Evolutionary conservation across 2,329 filamentous ascomycete species (phyloP).

Genomic region (Epichloe amarillans): DNA sequence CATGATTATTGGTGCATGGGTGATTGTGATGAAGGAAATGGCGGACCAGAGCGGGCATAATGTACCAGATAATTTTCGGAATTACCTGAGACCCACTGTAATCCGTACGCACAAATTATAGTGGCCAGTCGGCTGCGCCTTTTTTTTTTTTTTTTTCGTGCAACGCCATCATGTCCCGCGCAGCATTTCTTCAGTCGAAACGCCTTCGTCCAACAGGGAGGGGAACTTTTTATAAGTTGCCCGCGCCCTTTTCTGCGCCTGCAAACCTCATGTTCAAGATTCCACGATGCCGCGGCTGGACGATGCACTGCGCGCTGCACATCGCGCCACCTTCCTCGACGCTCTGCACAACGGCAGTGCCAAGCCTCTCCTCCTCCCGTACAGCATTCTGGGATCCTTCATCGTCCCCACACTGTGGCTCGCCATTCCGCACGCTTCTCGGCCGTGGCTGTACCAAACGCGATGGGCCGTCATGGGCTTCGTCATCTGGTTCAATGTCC

Average conservation of each 20-base stretch:
- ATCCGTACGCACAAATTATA: too few species aligned
- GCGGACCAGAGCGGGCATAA: neutral
- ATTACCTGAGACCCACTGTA: too few species aligned
- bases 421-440: conserved; percentile 36
- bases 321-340: conserved; percentile 24
- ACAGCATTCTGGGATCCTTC: conserved; percentile 32
- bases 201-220: too few species aligned
- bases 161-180: too few species aligned
- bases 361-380: conserved; percentile 39
- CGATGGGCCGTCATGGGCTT: conserved; percentile 34
- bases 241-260: too few species aligned
- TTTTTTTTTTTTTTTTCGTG: too few species aligned
- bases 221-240: too few species aligned
- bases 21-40: neutral
- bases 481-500: conserved; percentile 29
- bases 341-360: conserved; percentile 24
- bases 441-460: conserved; percentile 35
- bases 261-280: too few species aligned
- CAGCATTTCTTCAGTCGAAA: too few species aligned
- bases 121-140: too few species aligned
- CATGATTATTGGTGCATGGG: neutral
- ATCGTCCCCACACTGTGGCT: conserved; percentile 42
- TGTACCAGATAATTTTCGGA: too few species aligned
- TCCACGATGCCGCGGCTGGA: conserved; percentile 9
- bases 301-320: conserved; percentile 16